Conservation (phyloP, 176 grass and related monocot genomes). For the Chrysopogon serrulatus region DNA sequence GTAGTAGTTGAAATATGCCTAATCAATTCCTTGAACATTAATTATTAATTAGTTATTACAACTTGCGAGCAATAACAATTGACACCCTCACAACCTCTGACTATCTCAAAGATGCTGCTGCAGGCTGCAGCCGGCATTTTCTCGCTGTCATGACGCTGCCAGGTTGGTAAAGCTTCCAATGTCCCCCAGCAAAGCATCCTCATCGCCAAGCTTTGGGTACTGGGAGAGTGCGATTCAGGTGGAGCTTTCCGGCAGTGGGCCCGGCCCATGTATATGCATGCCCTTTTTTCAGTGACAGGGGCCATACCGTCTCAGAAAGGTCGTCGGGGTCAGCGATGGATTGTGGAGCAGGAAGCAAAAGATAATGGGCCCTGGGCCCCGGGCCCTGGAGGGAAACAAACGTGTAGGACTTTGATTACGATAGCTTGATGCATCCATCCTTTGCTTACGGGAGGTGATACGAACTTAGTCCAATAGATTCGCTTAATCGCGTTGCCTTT, state of each 20-base stretch:
- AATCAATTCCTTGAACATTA: neutral
- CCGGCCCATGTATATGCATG: neutral
- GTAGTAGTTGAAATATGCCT: neutral
- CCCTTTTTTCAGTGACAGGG: neutral
- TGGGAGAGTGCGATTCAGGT: neutral
- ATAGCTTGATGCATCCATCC: neutral
- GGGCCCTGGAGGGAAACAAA: neutral
- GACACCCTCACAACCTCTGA: neutral
- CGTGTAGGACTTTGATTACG: neutral
- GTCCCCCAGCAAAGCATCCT: neutral
- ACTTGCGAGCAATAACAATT: neutral
- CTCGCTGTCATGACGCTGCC: neutral
- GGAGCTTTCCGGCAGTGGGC: neutral
- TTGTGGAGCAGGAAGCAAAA: neutral
- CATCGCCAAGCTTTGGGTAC: neutral
- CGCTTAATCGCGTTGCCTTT: no score
- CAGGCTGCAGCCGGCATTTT: neutral
- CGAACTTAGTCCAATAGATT: no score
- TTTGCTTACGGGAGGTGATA: neutral
- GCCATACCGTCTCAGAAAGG: neutral
- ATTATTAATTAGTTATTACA: neutral
- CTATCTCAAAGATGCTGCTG: neutral
- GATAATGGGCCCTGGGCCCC: neutral
- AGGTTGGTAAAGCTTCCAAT: neutral
- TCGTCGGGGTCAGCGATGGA: neutral